phyloP scores from a whole-genome alignment of 495 filamentous ascomycete species.

The Parmelia sp. region DNA sequence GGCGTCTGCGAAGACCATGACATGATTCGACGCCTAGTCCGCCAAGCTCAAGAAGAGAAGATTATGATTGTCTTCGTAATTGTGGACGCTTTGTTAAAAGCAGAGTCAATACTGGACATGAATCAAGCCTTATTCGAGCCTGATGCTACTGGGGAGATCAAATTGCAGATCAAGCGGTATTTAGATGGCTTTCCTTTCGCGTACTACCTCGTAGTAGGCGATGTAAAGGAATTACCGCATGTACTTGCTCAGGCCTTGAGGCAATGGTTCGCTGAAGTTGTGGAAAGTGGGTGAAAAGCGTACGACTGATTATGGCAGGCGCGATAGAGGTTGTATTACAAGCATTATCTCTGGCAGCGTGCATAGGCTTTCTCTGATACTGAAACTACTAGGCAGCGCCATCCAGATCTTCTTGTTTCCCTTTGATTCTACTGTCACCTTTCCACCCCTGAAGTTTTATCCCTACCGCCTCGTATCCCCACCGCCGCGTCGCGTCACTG shows the following conservation, averaged over 20 bases:
- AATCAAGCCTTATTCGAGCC: conserved; percentile 70
- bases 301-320: background rate
- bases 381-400: background rate
- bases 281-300: conserved; percentile 31
- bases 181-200: conserved; percentile 92
- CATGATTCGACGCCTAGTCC: conserved; percentile 68
- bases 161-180: conserved; percentile 76
- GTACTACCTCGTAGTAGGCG: conserved; percentile 89
- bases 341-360: background rate
- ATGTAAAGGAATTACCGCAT: conserved; percentile 83
- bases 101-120: conserved; percentile 69
- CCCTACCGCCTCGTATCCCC: background rate
- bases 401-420: background rate
- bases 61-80: conserved; percentile 99
- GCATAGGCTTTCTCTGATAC: background rate
- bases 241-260: conserved; percentile 82
- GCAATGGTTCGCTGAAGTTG: conserved; percentile 95
- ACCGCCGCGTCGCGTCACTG: too few species aligned
- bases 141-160: conserved; percentile 54
- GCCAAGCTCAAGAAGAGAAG: conserved; percentile 81
- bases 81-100: conserved; percentile 67
- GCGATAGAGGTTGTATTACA: conserved; percentile 2
- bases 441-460: background rate
- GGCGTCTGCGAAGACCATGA: conserved; percentile 88
- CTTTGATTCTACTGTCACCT: background rate